Base-by-base conservation (phyloP, 768 basidiomycete species). In the Hericium erinaceus region DNA sequence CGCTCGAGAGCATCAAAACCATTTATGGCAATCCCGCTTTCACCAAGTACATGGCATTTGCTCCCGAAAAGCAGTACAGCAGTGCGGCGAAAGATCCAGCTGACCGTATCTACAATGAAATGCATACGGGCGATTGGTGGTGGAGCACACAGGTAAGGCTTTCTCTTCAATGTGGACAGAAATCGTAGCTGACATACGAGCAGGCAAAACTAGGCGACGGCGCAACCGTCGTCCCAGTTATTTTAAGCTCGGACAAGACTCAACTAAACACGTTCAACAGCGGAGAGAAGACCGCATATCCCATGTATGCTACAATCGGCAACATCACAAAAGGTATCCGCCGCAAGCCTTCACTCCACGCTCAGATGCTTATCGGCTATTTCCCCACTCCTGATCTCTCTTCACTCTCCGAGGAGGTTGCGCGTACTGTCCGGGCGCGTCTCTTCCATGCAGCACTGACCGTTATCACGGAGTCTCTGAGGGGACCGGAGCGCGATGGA, bases 261-360 rank as follows among this genome's bases (percentile, higher is more conserved):
- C 52, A 63, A 49, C 57, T 65, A 38, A 59, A 62, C 4, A 52
- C 52, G 50, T 65, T 66, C 56, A 52, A 52, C 24, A 24, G 24
- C 6, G 67, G 67, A 2, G 52, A 65, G n/a, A 52, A 65, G 28
- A 20, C 40, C 2, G 68, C 67, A 18, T 68, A 65, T 54, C 70
- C 71, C 3, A 62, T 73, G 4, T 72, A 72, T 49, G 28, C 71
- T 1, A 65, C 67, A 0, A 61, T 71, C 22, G 69, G 66, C 2
- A 68, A 66, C 44, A 62, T 68, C 12, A 22, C 53, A 8, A 68
- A 66, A 49, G 56, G 22, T 10, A 57, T 65, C 11, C 63, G 65
- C 4, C 56, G 62, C 5, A 24, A 65, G 44, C 59, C 63, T 0
- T 64, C 57, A 0, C 7, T 40, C 6, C 57, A 51, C 8, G 67